Conservation (phyloP, 2,329 filamentous ascomycete species). For the Epichloe festucae region DNA sequence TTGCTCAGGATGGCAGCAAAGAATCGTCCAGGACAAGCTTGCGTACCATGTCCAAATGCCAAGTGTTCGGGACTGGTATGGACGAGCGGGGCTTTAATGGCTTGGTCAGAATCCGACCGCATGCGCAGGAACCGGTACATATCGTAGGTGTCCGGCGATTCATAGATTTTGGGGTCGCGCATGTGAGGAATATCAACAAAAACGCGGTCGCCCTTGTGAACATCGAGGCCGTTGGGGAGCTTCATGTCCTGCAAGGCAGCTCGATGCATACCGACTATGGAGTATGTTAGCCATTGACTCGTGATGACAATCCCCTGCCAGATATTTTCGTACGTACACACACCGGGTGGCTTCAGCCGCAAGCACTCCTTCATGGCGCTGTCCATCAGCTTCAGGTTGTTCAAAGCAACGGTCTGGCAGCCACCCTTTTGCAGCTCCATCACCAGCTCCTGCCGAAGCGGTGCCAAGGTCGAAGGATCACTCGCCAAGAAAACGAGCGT, state of each 20-base stretch:
- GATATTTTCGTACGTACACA: slow-evolving; percentile 3
- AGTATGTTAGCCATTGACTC: background rate
- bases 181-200: slow-evolving; percentile 8
- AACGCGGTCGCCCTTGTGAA: slow-evolving; percentile 6
- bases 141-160: slow-evolving; percentile 5
- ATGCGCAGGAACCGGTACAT: slow-evolving; percentile 7
- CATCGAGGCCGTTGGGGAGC: slow-evolving; percentile 2
- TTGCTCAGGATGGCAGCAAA: slow-evolving; percentile 5
- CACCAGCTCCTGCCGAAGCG: slow-evolving; percentile 4
- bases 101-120: slow-evolving; percentile 2
- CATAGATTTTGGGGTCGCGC: slow-evolving; percentile 4
- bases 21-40: slow-evolving; percentile 7
- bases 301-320: background rate
- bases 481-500: slow-evolving; percentile 5
- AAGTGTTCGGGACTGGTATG: slow-evolving; percentile 6
- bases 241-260: slow-evolving; percentile 5
- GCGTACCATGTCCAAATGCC: slow-evolving; percentile 6
- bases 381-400: slow-evolving; percentile 7
- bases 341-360: slow-evolving; percentile 6
- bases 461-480: slow-evolving; percentile 1
- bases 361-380: slow-evolving; percentile 7
- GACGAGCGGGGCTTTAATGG: slow-evolving; percentile 5
- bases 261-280: slow-evolving; percentile 7
- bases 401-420: slow-evolving; percentile 5
- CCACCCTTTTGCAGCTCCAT: slow-evolving; percentile 2